phyloP scores from a whole-genome alignment of 164 flowering plant species.

The Amborella trichopoda region DNA sequence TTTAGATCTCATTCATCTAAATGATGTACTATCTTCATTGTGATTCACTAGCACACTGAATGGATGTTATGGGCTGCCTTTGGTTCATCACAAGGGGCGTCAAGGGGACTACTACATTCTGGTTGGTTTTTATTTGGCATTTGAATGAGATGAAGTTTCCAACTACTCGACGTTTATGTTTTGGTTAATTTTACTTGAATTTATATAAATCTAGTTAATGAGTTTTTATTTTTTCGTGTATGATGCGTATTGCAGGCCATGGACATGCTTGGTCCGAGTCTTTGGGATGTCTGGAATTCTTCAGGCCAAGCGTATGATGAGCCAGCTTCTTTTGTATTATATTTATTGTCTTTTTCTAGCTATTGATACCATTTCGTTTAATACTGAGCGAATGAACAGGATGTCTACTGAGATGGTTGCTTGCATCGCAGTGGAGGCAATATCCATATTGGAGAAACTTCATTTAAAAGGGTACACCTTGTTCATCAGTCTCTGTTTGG shows the following conservation, averaged over 20 bases:
- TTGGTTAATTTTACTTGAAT: too few relatives aligned
- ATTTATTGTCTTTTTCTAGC: background rate
- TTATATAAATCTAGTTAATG: background rate
- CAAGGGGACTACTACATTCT: constrained; percentile 83
- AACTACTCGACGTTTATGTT: too few relatives aligned
- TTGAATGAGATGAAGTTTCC: too few relatives aligned
- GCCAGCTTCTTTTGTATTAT: background rate
- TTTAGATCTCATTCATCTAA: background rate
- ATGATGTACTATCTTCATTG: constrained; percentile 7
- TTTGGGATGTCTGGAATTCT: constrained; percentile 92
- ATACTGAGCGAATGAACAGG: constrained; percentile 13
- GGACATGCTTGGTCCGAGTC: constrained; percentile 94
- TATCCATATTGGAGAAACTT: constrained; percentile 45
- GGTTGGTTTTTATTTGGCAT: constrained; percentile 28
- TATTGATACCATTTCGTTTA: background rate
- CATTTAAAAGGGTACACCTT: constrained; percentile 36
- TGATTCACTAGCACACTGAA: constrained; percentile 37
- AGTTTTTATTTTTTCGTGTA: background rate
- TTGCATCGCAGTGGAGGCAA: constrained; percentile 49
- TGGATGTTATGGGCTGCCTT: constrained; percentile 79
- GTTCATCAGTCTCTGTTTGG: background rate
- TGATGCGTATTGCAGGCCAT: constrained; percentile 73
- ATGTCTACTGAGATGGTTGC: constrained; percentile 45
- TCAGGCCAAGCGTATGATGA: constrained; percentile 77
- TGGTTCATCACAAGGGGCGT: constrained; percentile 77